phyloP scores from a whole-genome alignment of 345 rosid genomes.

The Citrus sp. region DNA sequence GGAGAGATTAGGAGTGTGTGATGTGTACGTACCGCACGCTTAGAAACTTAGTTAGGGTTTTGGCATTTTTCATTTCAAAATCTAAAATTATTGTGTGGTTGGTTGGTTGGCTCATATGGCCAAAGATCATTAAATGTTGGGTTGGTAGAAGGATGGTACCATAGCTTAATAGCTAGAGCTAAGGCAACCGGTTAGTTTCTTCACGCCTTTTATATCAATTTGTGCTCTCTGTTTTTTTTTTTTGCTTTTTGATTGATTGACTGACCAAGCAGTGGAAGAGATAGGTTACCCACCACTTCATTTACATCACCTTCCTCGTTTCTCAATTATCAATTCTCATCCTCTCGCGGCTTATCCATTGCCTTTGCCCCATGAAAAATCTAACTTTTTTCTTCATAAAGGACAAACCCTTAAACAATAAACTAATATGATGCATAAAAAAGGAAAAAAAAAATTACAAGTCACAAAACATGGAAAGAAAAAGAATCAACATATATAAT shows the following conservation, averaged over 20 bases:
- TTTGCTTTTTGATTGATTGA: background rate
- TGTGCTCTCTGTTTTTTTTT: background rate
- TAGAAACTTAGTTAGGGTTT: background rate
- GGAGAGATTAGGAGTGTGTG: background rate
- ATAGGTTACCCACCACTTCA: slow-evolving; percentile 47
- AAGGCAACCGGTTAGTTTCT: slow-evolving; percentile 25
- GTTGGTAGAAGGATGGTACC: slow-evolving; percentile 32
- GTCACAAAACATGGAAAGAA: background rate
- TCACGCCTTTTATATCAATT: slow-evolving; percentile 18
- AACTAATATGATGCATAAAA: background rate
- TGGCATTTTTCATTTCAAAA: background rate
- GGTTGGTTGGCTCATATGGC: slow-evolving; percentile 28
- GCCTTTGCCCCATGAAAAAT: slow-evolving; percentile 3
- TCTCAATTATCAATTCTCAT: slow-evolving; percentile 36
- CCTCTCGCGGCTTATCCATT: slow-evolving; percentile 67
- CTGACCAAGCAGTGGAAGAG: slow-evolving; percentile 16
- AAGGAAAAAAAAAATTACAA: too few species aligned
- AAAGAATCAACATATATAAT: background rate
- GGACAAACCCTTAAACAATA: slow-evolving; percentile 18
- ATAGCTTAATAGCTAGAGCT: background rate
- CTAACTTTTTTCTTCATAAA: background rate
- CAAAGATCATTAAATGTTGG: slow-evolving; percentile 23
- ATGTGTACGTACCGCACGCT: background rate
- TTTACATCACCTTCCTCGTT: background rate
- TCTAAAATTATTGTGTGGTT: background rate